Base-by-base conservation (phyloP, 1,139 yeast species). In the Magnusiomyces ingens region DNA sequence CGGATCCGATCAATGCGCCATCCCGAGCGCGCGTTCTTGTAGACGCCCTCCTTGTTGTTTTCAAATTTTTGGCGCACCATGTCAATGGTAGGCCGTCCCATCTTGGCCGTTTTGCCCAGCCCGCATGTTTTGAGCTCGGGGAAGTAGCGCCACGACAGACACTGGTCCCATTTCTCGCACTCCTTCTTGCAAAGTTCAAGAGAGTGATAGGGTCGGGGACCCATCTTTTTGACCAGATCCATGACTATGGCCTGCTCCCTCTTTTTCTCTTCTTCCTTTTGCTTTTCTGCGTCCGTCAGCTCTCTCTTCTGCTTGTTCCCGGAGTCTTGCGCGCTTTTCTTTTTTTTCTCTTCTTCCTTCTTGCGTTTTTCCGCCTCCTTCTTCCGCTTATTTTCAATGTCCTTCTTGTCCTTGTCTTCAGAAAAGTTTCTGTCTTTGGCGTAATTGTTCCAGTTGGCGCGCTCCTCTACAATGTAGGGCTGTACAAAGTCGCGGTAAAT, bases 401-500 rank as follows among this genome's bases (percentile, higher is more conserved):
- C 50, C 2, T 52, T 53, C 5, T 55, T 48, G 18, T 57, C 59
- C n/a, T 55, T 51, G n/a, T 53, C 52, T 15, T 50, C 50, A 18
- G 57, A 57, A 46, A 45, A 55, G 40, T 26, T 51, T 19, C 44
- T 42, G 40, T 45, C 55, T 19, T 45, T 50, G 13, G 69, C 65
- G 12, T 51, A 46, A 55, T 64, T 67, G 51, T 67, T 67, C 71
- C 71, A 68, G 49, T 63, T 59, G 18, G 52, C 58, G 37, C 59
- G 55, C 21, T 52, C 58, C 13, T 59, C 62, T 21, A 53, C 54
- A 45, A 69, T 61, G 53, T 60, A 67, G 1, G 73, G 73, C 42
- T 61, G 58, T 41, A 63, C 53, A 50, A 69, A 67, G 53, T 71
- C 73, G 5, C 63, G 60, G 57, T 71, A 71, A 8, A 67, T 55